Conservation (phyloP, 108 stramenopile genomes). For the Licmophora abbreviata region DNA sequence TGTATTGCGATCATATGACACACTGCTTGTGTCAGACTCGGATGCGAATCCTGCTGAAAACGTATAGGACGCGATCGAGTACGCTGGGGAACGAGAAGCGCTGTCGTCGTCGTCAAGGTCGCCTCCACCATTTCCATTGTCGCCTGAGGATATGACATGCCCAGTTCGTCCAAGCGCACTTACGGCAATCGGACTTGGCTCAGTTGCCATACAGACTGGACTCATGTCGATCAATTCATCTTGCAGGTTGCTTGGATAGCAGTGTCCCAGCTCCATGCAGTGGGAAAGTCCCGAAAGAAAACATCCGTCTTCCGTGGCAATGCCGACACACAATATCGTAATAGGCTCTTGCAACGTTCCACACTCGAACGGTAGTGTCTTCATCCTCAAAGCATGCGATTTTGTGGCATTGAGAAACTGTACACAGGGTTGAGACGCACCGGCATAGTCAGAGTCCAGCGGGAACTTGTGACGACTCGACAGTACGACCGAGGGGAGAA, state of each 20-base stretch:
- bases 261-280: constrained; percentile 74
- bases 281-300: constrained; percentile 64
- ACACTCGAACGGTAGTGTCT: constrained; percentile 66
- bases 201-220: constrained; percentile 52
- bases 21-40: constrained; percentile 20
- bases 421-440: constrained; percentile 31
- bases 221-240: constrained; percentile 48
- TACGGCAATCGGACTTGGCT: too few species aligned
- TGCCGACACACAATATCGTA: constrained; percentile 67
- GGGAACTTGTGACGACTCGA: background rate
- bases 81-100: background rate
- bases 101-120: constrained; percentile 3
- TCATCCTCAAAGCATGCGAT: constrained; percentile 54
- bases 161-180: background rate
- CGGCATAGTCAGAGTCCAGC: background rate
- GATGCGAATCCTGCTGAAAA: background rate
- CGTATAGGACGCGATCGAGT: background rate
- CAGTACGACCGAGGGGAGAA: constrained; percentile 20
- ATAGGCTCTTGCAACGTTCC: constrained; percentile 54
- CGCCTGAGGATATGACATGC: background rate
- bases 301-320: constrained; percentile 83
- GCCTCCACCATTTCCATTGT: constrained; percentile 1
- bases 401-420: constrained; percentile 70
- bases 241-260: constrained; percentile 24
- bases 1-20: background rate